phyloP scores from a whole-genome alignment of 2,329 filamentous ascomycete species.

The Clarireedia monteithiana region DNA sequence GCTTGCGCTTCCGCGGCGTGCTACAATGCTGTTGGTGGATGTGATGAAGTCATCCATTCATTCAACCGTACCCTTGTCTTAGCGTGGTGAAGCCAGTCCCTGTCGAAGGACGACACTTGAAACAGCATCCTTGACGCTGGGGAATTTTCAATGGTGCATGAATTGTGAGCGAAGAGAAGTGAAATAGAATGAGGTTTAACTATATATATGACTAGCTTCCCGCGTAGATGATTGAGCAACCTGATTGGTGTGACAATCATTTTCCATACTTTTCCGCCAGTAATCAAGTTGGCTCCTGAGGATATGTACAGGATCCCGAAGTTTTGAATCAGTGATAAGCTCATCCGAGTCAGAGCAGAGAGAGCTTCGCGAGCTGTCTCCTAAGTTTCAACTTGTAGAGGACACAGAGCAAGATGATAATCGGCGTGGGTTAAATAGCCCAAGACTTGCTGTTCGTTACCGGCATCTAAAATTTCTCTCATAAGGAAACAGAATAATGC shows the following conservation, averaged over 20 bases:
- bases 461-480: not conserved
- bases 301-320: not conserved
- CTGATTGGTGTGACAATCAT: not conserved
- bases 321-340: not conserved
- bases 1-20: not conserved
- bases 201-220: not conserved
- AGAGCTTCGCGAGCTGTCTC: slow-evolving; percentile 4
- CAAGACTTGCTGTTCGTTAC: not conserved
- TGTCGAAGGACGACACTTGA: slow-evolving; percentile 2
- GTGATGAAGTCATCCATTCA: slow-evolving; percentile 3
- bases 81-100: not conserved
- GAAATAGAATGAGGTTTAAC: not conserved
- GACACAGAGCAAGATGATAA: slow-evolving; percentile 2
- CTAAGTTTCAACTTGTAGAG: slow-evolving; percentile 3
- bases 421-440: not conserved
- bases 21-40: slow-evolving; percentile 2
- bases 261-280: not conserved
- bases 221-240: not conserved
- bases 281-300: not conserved
- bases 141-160: slow-evolving; percentile 1
- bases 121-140: slow-evolving; percentile 3
- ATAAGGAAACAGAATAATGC: slow-evolving; percentile 4
- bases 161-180: slow-evolving; percentile 1
- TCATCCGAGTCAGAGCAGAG: slow-evolving; percentile 2
- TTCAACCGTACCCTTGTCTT: not conserved